phyloP scores from a whole-genome alignment of 2,329 filamentous ascomycete species.

The Trichophyton simii region DNA sequence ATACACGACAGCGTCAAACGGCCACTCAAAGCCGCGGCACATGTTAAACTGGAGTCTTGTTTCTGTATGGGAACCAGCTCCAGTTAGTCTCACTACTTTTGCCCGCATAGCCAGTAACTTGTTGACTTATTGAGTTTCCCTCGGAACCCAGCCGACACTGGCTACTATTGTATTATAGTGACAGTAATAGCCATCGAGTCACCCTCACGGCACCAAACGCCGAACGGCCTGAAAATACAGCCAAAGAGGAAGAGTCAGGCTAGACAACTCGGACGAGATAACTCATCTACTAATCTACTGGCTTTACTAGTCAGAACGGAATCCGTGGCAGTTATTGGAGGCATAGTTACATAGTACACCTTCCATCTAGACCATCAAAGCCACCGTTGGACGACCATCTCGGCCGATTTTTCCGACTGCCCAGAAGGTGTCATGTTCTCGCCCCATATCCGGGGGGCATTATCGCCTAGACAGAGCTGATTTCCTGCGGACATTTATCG shows the following conservation, averaged over 20 bases:
- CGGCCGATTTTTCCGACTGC: not conserved
- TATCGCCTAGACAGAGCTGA: not conserved
- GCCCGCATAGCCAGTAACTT: not conserved
- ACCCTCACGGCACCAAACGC: not conserved
- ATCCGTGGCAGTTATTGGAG: not conserved
- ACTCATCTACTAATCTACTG: not conserved
- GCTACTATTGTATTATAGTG: no score
- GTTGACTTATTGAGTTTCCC: not conserved
- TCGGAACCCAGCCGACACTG: not conserved
- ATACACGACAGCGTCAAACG: constrained; percentile 7
- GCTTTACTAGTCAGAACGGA: not conserved
- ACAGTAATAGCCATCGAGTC: not conserved
- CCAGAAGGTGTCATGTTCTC: not conserved
- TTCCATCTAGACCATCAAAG: not conserved
- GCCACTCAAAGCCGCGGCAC: constrained; percentile 10
- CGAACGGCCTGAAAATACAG: not conserved
- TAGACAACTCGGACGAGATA: not conserved
- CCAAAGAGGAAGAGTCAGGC: not conserved
- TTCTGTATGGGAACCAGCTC: not conserved
- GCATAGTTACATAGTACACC: not conserved
- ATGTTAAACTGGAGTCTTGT: constrained; percentile 8
- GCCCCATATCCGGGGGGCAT: not conserved
- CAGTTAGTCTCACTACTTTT: not conserved
- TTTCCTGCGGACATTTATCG: not conserved
- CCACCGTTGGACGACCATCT: not conserved